Percentiles rank a stretch among this genome's conserved stretches.
These are phyloP conservation scores for Chlorella ohadii DNA, from an alignment of 139 green algal species.

Conservation along the genomic window DNA sequence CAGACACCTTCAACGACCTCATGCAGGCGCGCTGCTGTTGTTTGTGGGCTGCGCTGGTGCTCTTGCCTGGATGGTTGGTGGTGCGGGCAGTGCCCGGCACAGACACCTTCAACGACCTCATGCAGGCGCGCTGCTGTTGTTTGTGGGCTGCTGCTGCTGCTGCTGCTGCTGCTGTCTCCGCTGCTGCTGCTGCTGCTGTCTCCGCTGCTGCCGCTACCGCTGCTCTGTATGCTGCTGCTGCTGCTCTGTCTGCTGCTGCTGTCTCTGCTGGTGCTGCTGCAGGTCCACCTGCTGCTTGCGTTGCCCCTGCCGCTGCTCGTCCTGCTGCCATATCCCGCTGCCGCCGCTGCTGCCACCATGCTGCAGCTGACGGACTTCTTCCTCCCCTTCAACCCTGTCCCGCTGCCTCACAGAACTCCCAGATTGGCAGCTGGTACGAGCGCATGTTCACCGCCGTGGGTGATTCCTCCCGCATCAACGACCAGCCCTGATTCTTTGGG, in stretches of 20 bases:
- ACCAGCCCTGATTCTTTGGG: too few species aligned
- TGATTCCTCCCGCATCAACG: constrained; percentile 13
- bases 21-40: constrained; percentile 48
- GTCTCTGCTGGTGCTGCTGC: neutral
- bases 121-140: constrained; percentile 42
- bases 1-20: constrained; percentile 89
- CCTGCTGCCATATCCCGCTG: neutral
- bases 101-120: constrained; percentile 88
- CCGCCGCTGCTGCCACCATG: neutral
- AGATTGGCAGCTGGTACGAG: constrained; percentile 77
- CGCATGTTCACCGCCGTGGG: constrained; percentile 75
- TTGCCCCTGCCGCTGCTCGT: neutral
- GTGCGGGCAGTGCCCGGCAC: constrained; percentile 81
- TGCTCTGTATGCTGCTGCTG: neutral
- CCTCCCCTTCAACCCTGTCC: too few species aligned
- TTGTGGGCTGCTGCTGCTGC: neutral
- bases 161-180: neutral
- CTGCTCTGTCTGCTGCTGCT: neutral
- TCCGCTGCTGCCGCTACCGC: too few species aligned
- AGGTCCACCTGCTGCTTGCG: too few species aligned
- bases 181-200: too few species aligned
- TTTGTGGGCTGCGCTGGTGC: neutral
- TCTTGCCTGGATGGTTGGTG: too few species aligned
- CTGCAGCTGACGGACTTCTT: neutral
- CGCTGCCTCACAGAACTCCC: constrained; percentile 46